Conservation (phyloP, 139 green algal species). For the Nannochloris sp. region DNA sequence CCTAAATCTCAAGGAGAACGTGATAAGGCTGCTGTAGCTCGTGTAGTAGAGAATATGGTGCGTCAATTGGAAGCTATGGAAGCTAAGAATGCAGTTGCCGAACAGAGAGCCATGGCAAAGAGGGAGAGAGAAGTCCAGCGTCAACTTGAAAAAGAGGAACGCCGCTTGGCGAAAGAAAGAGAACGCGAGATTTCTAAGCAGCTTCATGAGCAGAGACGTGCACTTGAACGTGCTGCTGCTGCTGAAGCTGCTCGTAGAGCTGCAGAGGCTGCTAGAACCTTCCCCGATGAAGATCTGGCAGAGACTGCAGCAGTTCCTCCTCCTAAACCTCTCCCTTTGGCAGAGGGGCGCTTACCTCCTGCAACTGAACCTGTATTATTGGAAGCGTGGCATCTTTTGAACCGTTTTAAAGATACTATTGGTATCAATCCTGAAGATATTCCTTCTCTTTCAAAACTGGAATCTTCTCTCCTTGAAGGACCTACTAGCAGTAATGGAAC, state of each 20-base stretch:
- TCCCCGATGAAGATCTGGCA: constrained; percentile 28
- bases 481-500: background rate
- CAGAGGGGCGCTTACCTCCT: constrained; percentile 14
- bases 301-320: constrained; percentile 6
- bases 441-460: constrained; percentile 23
- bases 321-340: constrained; percentile 7
- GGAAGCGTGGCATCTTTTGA: constrained; percentile 47
- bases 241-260: background rate
- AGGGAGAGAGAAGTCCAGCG: background rate
- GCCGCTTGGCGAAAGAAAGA: background rate
- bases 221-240: no score
- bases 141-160: background rate
- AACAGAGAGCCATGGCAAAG: background rate
- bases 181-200: background rate
- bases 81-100: background rate
- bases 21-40: background rate
- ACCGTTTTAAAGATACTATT: constrained; percentile 37
- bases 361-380: constrained; percentile 21
- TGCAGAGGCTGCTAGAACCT: background rate
- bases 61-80: background rate
- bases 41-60: constrained; percentile 4
- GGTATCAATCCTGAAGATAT: constrained; percentile 21
- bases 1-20: background rate
- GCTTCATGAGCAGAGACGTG: background rate
- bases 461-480: constrained; percentile 7